A percentile compares a stretch with the other conserved stretches of the same genome.
Evolutionary conservation across 495 filamentous ascomycete species (phyloP).

Genomic region (Trichoderma parareesei): DNA sequence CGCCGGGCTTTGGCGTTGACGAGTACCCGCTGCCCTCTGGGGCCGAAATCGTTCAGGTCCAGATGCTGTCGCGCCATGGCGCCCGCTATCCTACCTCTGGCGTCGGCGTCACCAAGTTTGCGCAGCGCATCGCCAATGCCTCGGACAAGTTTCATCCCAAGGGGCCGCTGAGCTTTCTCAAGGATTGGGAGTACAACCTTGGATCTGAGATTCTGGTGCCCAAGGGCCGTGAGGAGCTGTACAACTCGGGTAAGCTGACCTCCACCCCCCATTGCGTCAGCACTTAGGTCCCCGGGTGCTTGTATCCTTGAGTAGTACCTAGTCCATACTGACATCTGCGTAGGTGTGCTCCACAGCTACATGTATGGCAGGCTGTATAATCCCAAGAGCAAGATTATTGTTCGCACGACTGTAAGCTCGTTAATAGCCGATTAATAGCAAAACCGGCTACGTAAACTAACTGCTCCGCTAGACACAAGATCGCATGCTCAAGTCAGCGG

Average conservation of each 20-base stretch:
- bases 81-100: constrained; percentile 63
- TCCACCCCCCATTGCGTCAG: constrained; percentile 24
- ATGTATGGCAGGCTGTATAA: constrained; percentile 55
- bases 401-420: constrained; percentile 47
- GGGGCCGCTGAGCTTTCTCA: constrained; percentile 49
- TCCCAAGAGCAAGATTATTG: constrained; percentile 52
- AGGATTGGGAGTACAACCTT: constrained; percentile 60
- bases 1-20: constrained; percentile 45
- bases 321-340: constrained; percentile 17
- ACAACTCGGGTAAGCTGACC: constrained; percentile 63
- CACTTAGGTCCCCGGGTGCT: background rate
- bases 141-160: constrained; percentile 46
- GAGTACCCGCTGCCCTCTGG: constrained; percentile 49
- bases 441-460: background rate
- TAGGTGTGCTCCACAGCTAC: constrained; percentile 45
- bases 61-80: constrained; percentile 72
- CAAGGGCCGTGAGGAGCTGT: constrained; percentile 54
- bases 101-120: constrained; percentile 46
- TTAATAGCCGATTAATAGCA: background rate
- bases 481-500: constrained; percentile 65
- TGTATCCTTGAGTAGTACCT: background rate
- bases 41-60: constrained; percentile 49
- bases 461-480: constrained; percentile 40
- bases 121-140: constrained; percentile 50
- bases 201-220: constrained; percentile 59